Conservation (phyloP, 2,329 filamentous ascomycete species). For the Ophiocordyceps camponoti-rufipedis region DNA sequence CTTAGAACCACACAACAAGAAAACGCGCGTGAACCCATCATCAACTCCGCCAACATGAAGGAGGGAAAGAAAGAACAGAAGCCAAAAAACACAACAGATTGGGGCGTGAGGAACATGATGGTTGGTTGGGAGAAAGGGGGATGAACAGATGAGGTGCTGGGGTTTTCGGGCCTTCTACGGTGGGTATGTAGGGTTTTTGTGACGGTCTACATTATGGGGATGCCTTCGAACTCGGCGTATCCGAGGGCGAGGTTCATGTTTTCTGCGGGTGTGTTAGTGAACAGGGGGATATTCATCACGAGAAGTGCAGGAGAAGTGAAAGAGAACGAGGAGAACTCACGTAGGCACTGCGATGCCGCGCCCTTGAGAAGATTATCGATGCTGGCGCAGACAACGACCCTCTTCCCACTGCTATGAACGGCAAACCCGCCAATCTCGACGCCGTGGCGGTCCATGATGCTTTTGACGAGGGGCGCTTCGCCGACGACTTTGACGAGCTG, state of each 20-base stretch:
- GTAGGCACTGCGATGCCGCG: slow-evolving; percentile 79
- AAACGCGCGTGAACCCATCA: too few relatives aligned
- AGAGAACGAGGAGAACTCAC: slow-evolving; percentile 31
- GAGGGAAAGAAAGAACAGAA: too few relatives aligned
- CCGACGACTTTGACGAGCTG: slow-evolving; percentile 85
- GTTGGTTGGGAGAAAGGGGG: not conserved
- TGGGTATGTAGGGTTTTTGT: not conserved
- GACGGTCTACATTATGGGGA: slow-evolving; percentile 30
- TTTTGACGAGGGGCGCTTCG: slow-evolving; percentile 71
- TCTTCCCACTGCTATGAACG: slow-evolving; percentile 75
- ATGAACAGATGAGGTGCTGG: not conserved
- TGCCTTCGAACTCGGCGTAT: slow-evolving; percentile 77
- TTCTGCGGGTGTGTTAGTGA: slow-evolving; percentile 26
- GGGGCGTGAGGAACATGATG: not conserved
- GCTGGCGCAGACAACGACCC: slow-evolving; percentile 77
- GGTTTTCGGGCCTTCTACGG: not conserved
- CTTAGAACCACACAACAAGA: too few relatives aligned
- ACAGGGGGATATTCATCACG: too few relatives aligned
- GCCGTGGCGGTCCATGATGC: slow-evolving; percentile 69
- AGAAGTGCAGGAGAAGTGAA: not conserved
- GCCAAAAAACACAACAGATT: not conserved
- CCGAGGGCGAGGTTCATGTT: slow-evolving; percentile 91
- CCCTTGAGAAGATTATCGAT: slow-evolving; percentile 93
- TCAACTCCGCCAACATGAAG: too few relatives aligned
- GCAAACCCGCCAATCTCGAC: slow-evolving; percentile 92